Percentiles rank a stretch among this genome's conserved stretches.
phyloP scores from a whole-genome alignment of 805 yeast species.

The Hanseniaspora meyeri region DNA sequence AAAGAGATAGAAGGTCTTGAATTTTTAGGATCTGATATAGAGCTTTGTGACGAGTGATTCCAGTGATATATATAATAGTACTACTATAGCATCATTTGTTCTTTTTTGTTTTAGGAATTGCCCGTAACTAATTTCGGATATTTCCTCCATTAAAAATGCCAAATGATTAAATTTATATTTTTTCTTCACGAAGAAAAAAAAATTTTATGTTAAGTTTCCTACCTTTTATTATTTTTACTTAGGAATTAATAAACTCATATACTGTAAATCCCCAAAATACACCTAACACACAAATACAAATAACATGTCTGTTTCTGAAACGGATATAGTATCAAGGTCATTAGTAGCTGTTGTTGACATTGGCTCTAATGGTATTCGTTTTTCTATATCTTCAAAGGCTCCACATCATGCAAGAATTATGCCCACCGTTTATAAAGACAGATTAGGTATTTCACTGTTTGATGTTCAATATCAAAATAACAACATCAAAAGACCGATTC shows the following conservation, averaged over 20 bases:
- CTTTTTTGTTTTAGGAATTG: too few species aligned
- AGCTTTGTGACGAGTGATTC: conserved; percentile 13
- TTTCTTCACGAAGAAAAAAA: background rate
- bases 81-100: too few species aligned
- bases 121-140: too few species aligned
- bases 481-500: conserved; percentile 41
- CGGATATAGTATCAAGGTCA: conserved; percentile 46
- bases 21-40: conserved; percentile 23
- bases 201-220: too few species aligned
- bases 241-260: too few species aligned
- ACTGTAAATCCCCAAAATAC: too few species aligned
- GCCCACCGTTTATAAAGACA: conserved; percentile 67
- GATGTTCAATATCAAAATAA: conserved; percentile 42
- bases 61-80: too few species aligned
- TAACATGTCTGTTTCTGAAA: conserved; percentile 27
- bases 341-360: conserved; percentile 60
- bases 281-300: background rate
- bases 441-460: conserved; percentile 56
- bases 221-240: too few species aligned
- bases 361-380: conserved; percentile 64
- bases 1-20: conserved; percentile 13
- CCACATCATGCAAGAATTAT: conserved; percentile 60
- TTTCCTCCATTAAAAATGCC: background rate
- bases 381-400: conserved; percentile 58
- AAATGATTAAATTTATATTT: too few species aligned